Conservation (phyloP, 108 stramenopile genomes). For the Conticribra weissflogii region DNA sequence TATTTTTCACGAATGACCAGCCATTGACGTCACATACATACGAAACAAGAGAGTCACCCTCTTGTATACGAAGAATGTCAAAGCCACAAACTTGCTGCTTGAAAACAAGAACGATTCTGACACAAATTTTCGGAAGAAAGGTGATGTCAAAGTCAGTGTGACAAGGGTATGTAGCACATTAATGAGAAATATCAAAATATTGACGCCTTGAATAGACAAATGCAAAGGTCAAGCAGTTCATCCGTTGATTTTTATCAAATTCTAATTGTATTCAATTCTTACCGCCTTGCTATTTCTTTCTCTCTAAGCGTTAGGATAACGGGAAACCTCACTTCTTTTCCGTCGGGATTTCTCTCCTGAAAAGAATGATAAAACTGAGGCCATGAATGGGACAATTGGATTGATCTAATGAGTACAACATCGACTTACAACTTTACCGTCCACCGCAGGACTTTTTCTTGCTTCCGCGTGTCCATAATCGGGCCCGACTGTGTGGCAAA, state of each 20-base stretch:
- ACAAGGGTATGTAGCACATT: too few species aligned
- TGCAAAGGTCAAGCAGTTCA: background rate
- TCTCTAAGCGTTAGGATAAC: constrained; percentile 94
- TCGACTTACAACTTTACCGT: constrained; percentile 99
- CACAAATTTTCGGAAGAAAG: too few species aligned
- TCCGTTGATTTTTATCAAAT: too few species aligned
- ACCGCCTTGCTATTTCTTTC: constrained; percentile 90
- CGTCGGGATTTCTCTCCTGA: constrained; percentile 91
- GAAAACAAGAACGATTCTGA: constrained; percentile 89
- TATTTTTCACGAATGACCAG: constrained; percentile 97
- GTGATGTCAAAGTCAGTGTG: too few species aligned
- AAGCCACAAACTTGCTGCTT: constrained; percentile 98
- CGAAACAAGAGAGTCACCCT: constrained; percentile 77
- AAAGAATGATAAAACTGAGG: too few species aligned
- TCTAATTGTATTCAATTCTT: too few species aligned
- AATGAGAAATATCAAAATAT: too few species aligned
- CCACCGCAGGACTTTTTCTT: constrained; percentile 94
- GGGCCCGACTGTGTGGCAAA: constrained; percentile 93
- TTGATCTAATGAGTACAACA: too few species aligned
- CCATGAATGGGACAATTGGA: too few species aligned
- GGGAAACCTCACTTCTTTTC: constrained; percentile 96
- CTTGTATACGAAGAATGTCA: constrained; percentile 83
- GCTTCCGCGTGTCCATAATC: constrained; percentile 99
- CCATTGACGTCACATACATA: constrained; percentile 99
- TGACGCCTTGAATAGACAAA: too few species aligned